A percentile compares a stretch with the other conserved stretches of the same genome.
phyloP scores from a whole-genome alignment of 208 protist genomes.

The Crithidia acanthocephali region DNA sequence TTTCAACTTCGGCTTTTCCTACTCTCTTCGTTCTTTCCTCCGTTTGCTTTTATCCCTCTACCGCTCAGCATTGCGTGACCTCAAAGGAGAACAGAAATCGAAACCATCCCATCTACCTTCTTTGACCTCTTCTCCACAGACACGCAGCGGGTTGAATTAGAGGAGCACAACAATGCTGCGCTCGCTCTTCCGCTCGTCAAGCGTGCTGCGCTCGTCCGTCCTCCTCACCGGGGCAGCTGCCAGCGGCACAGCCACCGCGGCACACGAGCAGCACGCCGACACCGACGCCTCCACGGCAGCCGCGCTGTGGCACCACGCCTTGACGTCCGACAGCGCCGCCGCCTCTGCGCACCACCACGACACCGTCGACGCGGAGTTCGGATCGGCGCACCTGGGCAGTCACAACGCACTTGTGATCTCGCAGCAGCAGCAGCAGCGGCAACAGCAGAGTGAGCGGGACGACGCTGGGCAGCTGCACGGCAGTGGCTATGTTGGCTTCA shows the following conservation, averaged over 20 bases:
- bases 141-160: background rate
- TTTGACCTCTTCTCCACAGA: background rate
- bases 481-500: conserved; percentile 13
- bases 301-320: conserved; percentile 16
- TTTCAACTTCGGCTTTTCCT: conserved; percentile 28
- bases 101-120: too few relatives aligned
- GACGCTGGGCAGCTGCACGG: background rate
- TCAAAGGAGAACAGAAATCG: too few relatives aligned
- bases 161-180: conserved; percentile 23
- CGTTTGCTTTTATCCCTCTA: background rate
- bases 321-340: conserved; percentile 3
- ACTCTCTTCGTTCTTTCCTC: background rate
- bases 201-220: conserved; percentile 14
- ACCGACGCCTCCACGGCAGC: conserved; percentile 11
- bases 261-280: conserved; percentile 1
- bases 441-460: background rate
- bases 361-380: background rate
- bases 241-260: background rate
- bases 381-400: background rate
- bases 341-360: background rate
- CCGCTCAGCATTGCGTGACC: too few relatives aligned
- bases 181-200: conserved; percentile 8
- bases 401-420: conserved; percentile 4
- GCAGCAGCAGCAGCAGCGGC: conserved; percentile 5
- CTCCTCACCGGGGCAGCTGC: conserved; percentile 5